Percentiles rank a stretch among this genome's conserved stretches.
phyloP scores from a whole-genome alignment of 768 basidiomycete species.

The Suillus tomentosus region DNA sequence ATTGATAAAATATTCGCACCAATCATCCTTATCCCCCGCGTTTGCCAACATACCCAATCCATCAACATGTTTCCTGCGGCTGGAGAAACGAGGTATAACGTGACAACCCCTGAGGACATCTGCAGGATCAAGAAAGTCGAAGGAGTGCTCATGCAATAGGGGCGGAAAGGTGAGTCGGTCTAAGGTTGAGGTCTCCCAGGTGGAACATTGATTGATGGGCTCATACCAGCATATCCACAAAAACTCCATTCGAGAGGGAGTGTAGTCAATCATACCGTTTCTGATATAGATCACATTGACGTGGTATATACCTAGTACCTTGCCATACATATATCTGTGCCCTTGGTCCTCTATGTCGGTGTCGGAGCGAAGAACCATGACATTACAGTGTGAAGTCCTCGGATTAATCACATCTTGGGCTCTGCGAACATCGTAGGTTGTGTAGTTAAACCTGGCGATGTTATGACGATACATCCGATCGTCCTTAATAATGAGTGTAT shows the following conservation, averaged over 20 bases:
- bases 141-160: not conserved
- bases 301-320: slow-evolving; percentile 10
- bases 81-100: slow-evolving; percentile 6
- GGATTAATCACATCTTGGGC: not conserved
- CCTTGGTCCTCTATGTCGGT: not conserved
- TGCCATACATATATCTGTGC: not conserved
- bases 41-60: not conserved
- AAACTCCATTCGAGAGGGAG: not conserved
- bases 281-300: not conserved
- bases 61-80: not conserved
- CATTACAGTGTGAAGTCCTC: not conserved
- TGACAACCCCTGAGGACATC: slow-evolving; percentile 8
- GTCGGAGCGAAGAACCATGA: not conserved
- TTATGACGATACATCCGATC: not conserved
- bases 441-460: not conserved
- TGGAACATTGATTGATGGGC: not conserved
- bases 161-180: slow-evolving; percentile 1
- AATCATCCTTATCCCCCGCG: not conserved
- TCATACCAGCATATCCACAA: slow-evolving; percentile 9
- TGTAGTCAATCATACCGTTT: not conserved
- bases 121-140: slow-evolving; percentile 4
- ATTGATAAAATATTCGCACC: not conserved
- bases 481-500: slow-evolving; percentile 9
- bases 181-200: not conserved
- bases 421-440: slow-evolving; percentile 1